Evolutionary conservation across 148 eudicot species (phyloP).

Genomic region (Rhododendron ovatum): DNA sequence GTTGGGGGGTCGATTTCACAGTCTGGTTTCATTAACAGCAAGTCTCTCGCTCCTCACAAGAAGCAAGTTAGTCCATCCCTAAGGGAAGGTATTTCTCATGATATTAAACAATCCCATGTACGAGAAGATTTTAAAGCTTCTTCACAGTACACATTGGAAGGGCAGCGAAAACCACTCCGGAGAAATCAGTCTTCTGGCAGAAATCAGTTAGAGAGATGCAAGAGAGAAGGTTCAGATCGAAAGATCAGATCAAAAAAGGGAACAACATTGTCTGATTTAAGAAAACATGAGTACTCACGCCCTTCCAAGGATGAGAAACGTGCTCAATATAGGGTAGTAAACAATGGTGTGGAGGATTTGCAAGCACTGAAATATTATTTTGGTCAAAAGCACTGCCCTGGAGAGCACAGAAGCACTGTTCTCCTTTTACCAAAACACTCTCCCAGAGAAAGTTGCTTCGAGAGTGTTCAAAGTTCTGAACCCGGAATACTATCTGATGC

Average conservation of each 20-base stretch:
- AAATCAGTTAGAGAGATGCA: conserved; percentile 22
- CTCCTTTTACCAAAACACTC: conserved; percentile 56
- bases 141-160: neutral
- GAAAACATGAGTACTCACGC: conserved; percentile 8
- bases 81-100: conserved; percentile 28
- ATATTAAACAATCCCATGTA: conserved; percentile 17
- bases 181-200: conserved; percentile 16
- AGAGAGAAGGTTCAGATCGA: conserved; percentile 23
- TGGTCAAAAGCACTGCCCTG: conserved; percentile 17
- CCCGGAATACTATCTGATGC: conserved; percentile 28
- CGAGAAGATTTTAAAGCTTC: conserved; percentile 26
- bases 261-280: conserved; percentile 26
- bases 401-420: conserved; percentile 37
- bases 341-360: conserved; percentile 13
- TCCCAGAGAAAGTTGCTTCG: conserved; percentile 24
- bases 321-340: conserved; percentile 14
- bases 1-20: conserved; percentile 9
- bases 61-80: conserved; percentile 24
- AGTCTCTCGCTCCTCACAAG: conserved; percentile 21
- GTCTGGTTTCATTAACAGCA: conserved; percentile 8
- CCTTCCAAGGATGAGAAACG: conserved; percentile 15
- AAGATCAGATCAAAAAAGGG: conserved; percentile 17
- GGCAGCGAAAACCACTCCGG: conserved; percentile 18
- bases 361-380: conserved; percentile 13
- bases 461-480: conserved; percentile 24